Base-by-base conservation (phyloP, 2,329 filamentous ascomycete species). In the Penicillium sp. region DNA sequence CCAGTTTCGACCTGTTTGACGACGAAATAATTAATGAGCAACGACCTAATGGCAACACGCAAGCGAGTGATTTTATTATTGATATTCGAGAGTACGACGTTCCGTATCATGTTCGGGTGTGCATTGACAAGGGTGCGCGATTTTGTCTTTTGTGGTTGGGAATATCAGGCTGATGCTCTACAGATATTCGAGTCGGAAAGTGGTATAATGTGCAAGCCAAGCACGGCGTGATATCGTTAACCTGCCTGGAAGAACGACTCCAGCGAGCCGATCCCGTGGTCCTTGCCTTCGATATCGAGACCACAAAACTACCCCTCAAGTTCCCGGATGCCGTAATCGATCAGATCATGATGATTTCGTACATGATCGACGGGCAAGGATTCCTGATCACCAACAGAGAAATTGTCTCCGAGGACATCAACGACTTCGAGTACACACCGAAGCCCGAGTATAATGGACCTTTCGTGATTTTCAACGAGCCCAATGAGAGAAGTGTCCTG, bases 331-430 rank as follows among this genome's bases (percentile, higher is more conserved):
- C 93, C 1, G 81, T 90, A 3, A 86, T 95, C 55, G 93, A 98
- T 72, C 92, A 95, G 68, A 87, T 98, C 66, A 98, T 98, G 91
- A 98, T 98, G 93, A 92, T 98, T 69, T 98, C 95, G 28, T 98
- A 98, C 76, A 98, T 98, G 95, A 97, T 98, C 63, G 93, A 98
- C 62, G 95, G 93, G 0, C 91, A 95, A 72, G 93, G 93, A 4
- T 98, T 97, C 62, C 78, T 98, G 31, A 97, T 98, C 70, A 98
- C 93, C 4, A 98, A 98, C 67, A 84, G 95, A 63, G 91, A 97
- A 67, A 95, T 98, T 53, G 90, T 98, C 8, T 95, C 92, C 0
- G 92, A 98, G 70, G 91, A 98, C 64, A 98, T 98, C 67, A 80
- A 86, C 49, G 93, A 98, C 68, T 98, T 98, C 65, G 95, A 98